These are phyloP conservation scores for Termitomyces sp. DNA, from an alignment of 768 basidiomycete species.

Conservation along the genomic window DNA sequence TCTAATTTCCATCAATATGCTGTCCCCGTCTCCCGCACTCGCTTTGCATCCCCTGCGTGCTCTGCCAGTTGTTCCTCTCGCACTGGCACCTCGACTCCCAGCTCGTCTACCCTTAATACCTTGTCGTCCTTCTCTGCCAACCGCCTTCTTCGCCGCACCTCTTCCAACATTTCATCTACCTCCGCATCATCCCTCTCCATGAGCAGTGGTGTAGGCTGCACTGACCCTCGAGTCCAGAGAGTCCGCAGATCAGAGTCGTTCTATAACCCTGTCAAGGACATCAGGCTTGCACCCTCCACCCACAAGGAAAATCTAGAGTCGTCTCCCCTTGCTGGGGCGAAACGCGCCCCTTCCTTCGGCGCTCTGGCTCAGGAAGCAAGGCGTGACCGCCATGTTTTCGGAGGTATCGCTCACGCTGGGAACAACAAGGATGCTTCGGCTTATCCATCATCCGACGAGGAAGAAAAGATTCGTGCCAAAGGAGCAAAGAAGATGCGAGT, in stretches of 20 bases:
- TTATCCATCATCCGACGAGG: conserved; percentile 70
- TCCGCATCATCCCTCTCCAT: conserved; percentile 43
- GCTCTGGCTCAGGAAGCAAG: conserved; percentile 32
- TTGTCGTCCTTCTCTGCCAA: conserved; percentile 38
- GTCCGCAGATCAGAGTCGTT: conserved; percentile 52
- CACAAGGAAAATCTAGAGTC: conserved; percentile 19
- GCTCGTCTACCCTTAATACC: conserved; percentile 61
- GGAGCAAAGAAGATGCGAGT: conserved; percentile 62
- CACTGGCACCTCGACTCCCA: conserved; percentile 59
- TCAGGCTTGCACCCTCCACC: conserved; percentile 14
- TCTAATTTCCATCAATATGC: conserved; percentile 61
- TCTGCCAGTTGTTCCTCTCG: conserved; percentile 38
- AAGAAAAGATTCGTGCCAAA: conserved; percentile 62
- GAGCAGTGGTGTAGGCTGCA: conserved; percentile 32
- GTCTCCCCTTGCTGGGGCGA: conserved; percentile 30
- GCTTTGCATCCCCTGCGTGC: conserved; percentile 42
- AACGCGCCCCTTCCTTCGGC: conserved; percentile 64
- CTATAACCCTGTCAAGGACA: conserved; percentile 34
- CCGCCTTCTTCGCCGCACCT: conserved; percentile 41
- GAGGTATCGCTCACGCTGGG: conserved; percentile 12
- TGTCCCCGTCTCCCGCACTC: conserved; percentile 35
- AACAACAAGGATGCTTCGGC: conserved; percentile 35
- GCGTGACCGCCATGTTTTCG: conserved; percentile 18
- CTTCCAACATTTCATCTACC: conserved; percentile 42
- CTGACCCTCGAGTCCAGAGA: conserved; percentile 52